Evolutionary conservation across 164 flowering plant genomes (phyloP).

Genomic region (Houttuynia cordata): DNA sequence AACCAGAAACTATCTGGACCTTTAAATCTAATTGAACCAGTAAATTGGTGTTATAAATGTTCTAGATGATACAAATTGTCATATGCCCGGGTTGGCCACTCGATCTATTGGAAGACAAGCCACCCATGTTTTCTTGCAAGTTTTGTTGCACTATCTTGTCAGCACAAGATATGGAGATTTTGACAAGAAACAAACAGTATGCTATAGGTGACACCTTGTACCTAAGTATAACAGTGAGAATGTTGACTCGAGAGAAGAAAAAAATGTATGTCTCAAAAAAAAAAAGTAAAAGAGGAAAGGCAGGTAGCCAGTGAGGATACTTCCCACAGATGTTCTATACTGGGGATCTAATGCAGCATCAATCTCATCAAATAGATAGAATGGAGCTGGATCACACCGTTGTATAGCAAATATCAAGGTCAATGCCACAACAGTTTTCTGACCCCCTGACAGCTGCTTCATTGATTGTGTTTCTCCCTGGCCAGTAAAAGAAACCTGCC

Average conservation of each 20-base stretch:
- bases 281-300: background rate
- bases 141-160: no score
- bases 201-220: no score
- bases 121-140: no score
- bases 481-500: slow-evolving; percentile 94
- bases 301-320: slow-evolving; percentile 38
- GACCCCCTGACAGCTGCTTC: slow-evolving; percentile 99
- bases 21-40: no score
- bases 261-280: no score
- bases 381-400: slow-evolving; percentile 98
- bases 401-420: slow-evolving; percentile 93
- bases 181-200: no score
- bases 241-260: background rate
- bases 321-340: slow-evolving; percentile 96
- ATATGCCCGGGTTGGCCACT: no score
- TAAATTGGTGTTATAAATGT: no score
- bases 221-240: background rate
- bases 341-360: slow-evolving; percentile 99
- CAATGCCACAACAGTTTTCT: slow-evolving; percentile 96
- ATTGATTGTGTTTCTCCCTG: slow-evolving; percentile 98
- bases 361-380: slow-evolving; percentile 96
- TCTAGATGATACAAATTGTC: no score
- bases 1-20: no score
- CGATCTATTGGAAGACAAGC: no score
- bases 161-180: no score